phyloP scores from a whole-genome alignment of 495 filamentous ascomycete genomes.

The Antarctomyces pellizariae region DNA sequence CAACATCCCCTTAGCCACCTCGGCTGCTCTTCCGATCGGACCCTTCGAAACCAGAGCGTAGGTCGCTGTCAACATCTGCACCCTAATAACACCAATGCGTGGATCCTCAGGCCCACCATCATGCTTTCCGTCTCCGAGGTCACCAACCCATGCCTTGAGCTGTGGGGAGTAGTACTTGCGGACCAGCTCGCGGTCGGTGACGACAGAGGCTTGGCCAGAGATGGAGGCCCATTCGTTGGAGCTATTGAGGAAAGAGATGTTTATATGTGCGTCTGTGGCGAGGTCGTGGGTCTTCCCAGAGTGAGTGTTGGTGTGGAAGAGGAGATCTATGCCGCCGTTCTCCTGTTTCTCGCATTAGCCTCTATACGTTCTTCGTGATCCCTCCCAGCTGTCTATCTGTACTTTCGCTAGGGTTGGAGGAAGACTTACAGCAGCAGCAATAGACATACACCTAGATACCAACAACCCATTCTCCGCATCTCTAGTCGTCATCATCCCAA shows the following conservation, averaged over 20 bases:
- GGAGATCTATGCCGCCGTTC: conserved; percentile 54
- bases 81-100: conserved; percentile 46
- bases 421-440: conserved; percentile 50
- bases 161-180: conserved; percentile 53
- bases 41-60: conserved; percentile 31
- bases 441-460: conserved; percentile 68
- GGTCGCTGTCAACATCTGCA: conserved; percentile 36
- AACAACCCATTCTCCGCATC: conserved; percentile 33
- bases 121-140: conserved; percentile 71
- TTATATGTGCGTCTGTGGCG: conserved; percentile 46
- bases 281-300: conserved; percentile 82
- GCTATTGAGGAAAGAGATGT: conserved; percentile 64
- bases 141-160: conserved; percentile 76
- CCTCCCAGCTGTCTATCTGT: neutral
- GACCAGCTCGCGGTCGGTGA: conserved; percentile 41
- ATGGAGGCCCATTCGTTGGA: conserved; percentile 58
- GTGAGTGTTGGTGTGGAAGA: conserved; percentile 89
- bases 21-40: conserved; percentile 32
- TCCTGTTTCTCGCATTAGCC: conserved; percentile 24
- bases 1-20: conserved; percentile 52
- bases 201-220: conserved; percentile 42
- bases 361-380: neutral
- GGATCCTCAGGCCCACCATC: conserved; percentile 67
- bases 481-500: conserved; percentile 51
- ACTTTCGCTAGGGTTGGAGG: neutral